These are phyloP conservation scores for Lentinula edodes DNA, from an alignment of 768 basidiomycete species.

Conservation along the genomic window DNA sequence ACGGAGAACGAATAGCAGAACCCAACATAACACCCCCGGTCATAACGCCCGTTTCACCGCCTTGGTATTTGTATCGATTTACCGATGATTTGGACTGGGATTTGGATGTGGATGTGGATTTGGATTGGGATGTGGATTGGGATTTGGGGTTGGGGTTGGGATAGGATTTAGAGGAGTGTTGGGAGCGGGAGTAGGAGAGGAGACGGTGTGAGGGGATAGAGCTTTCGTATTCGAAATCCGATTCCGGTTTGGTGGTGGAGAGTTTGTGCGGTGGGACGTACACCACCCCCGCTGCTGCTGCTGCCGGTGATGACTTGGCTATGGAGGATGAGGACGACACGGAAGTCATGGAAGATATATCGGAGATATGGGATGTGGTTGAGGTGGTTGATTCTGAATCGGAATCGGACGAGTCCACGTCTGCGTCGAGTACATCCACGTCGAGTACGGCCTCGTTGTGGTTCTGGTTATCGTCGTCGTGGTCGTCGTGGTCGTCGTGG, in stretches of 20 bases:
- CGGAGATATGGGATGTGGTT: background rate
- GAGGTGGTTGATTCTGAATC: background rate
- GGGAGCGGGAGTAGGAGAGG: background rate
- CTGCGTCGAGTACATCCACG: background rate
- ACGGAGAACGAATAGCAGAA: no score
- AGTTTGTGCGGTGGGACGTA: background rate
- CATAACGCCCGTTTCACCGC: slow-evolving; percentile 3
- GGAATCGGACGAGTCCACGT: background rate
- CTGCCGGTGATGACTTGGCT: no score
- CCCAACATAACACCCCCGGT: slow-evolving; percentile 6
- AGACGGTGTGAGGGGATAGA: background rate
- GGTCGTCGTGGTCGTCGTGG: no score
- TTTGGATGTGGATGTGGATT: no score
- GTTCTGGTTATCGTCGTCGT: no score
- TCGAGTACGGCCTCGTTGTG: no score
- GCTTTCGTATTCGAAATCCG: no score
- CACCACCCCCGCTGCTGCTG: background rate
- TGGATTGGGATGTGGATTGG: no score
- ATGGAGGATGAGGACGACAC: background rate
- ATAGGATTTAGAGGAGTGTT: no score
- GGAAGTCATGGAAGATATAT: slow-evolving; percentile 5
- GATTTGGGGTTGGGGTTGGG: no score
- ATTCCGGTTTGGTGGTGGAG: background rate
- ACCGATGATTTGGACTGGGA: background rate
- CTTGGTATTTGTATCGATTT: background rate